Percentiles rank a stretch among this genome's conserved stretches.
Evolutionary conservation across 345 rosid species (phyloP).

Genomic region (Euphorbia lathyris): DNA sequence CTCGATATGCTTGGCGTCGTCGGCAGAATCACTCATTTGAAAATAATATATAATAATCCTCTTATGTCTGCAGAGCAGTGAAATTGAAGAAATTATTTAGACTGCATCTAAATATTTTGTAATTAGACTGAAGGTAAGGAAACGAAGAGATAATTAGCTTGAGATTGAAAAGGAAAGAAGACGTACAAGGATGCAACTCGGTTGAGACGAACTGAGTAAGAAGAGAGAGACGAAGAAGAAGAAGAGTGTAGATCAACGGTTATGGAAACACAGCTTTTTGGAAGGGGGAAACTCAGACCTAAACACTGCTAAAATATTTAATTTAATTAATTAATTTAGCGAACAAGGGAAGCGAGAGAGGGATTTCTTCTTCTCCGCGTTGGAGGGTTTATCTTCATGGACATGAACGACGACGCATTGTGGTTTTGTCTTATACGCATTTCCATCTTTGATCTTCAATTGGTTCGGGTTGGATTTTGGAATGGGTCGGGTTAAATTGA

Average conservation of each 20-base stretch:
- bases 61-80: constrained; percentile 4
- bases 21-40: constrained; percentile 62
- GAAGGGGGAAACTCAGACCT: not conserved
- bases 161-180: not conserved
- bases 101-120: not conserved
- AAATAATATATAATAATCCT: not conserved
- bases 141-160: not conserved
- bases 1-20: constrained; percentile 78
- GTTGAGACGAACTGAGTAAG: not conserved
- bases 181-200: not conserved
- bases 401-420: constrained; percentile 2
- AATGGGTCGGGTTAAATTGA: too few species aligned
- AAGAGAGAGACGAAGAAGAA: not conserved
- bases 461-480: too few species aligned
- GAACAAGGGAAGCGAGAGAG: not conserved
- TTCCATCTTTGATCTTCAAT: too few species aligned
- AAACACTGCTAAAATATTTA: not conserved
- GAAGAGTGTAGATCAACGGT: not conserved
- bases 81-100: constrained; percentile 6
- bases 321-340: not conserved
- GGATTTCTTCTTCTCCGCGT: not conserved
- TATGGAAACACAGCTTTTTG: not conserved
- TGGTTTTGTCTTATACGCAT: too few species aligned
- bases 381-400: not conserved
- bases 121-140: not conserved